Evolutionary conservation across 495 filamentous ascomycete species (phyloP).

Genomic region (Aspergillus sparsus): DNA sequence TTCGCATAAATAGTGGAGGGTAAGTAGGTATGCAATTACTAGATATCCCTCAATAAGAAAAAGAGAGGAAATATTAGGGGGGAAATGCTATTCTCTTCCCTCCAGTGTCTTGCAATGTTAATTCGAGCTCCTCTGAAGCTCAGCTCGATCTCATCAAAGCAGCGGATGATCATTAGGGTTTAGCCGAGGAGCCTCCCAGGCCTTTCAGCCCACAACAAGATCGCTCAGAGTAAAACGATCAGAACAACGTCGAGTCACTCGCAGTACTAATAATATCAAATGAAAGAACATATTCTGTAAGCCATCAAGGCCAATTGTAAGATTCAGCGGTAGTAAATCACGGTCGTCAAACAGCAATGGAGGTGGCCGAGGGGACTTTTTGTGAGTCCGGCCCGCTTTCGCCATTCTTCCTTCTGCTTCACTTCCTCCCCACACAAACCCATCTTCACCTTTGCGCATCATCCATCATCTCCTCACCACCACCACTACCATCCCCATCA

Average conservation of each 20-base stretch:
- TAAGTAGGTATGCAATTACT: neutral
- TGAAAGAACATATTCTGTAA: too few species aligned
- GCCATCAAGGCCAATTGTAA: neutral
- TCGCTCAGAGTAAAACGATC: neutral
- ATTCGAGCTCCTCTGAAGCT: neutral
- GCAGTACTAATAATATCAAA: neutral
- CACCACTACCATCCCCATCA: conserved; percentile 14
- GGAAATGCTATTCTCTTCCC: too few species aligned
- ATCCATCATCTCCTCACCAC: conserved; percentile 31
- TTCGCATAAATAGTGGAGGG: too few species aligned
- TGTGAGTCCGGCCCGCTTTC: conserved; percentile 19
- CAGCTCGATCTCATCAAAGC: neutral
- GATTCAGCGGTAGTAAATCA: neutral
- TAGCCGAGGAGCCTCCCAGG: conserved; percentile 43
- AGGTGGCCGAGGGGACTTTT: conserved; percentile 16
- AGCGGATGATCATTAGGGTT: conserved; percentile 41
- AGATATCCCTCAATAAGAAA: neutral
- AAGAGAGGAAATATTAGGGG: neutral
- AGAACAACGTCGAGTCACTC: neutral
- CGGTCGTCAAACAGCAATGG: neutral
- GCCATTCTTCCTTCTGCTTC: conserved; percentile 14
- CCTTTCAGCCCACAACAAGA: conserved; percentile 21
- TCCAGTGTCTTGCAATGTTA: too few species aligned
- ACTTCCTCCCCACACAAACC: conserved; percentile 27
- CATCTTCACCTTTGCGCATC: conserved; percentile 28